Conservation (phyloP, 1,139 yeast genomes). For the Kurtzmaniella quercitrusa region DNA sequence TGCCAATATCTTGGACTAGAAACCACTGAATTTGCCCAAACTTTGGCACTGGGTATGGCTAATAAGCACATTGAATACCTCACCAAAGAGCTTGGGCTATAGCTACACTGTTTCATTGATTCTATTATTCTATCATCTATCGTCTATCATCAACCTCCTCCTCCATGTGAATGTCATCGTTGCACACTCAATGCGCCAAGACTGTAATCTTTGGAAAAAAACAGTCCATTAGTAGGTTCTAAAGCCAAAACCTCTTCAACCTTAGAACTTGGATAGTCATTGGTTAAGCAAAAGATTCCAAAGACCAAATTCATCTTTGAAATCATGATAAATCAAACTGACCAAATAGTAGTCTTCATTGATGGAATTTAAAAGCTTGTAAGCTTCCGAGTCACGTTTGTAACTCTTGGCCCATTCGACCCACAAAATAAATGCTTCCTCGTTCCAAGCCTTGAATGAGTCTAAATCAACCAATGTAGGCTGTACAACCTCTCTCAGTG, state of each 20-base stretch:
- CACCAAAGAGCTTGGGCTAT: slow-evolving; percentile 16
- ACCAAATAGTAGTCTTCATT: slow-evolving; percentile 68
- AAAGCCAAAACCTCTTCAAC: not conserved
- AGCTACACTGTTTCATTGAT: not conserved
- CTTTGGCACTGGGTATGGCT: slow-evolving; percentile 29
- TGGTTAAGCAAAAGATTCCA: slow-evolving; percentile 60
- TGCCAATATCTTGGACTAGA: slow-evolving; percentile 35
- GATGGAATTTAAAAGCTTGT: slow-evolving; percentile 57
- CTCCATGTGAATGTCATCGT: no score
- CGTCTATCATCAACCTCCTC: not conserved
- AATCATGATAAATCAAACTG: slow-evolving; percentile 84
- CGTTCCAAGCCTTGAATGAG: slow-evolving; percentile 89
- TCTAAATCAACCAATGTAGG: slow-evolving; percentile 86
- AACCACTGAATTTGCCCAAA: slow-evolving; percentile 21
- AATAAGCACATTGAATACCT: slow-evolving; percentile 33
- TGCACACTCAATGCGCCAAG: no score
- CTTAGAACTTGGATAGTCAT: slow-evolving; percentile 15
- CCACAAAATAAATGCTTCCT: slow-evolving; percentile 91
- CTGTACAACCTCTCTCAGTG: slow-evolving; percentile 79
- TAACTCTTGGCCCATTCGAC: slow-evolving; percentile 87
- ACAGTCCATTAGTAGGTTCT: not conserved
- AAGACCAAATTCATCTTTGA: slow-evolving; percentile 64
- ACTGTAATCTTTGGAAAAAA: not conserved
- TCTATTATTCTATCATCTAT: not conserved
- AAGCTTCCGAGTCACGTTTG: slow-evolving; percentile 50